Percentiles rank a stretch among this genome's conserved stretches.
Evolutionary conservation across 2,329 filamentous ascomycete genomes (phyloP).

Genomic region (Ophiobolus disseminans): DNA sequence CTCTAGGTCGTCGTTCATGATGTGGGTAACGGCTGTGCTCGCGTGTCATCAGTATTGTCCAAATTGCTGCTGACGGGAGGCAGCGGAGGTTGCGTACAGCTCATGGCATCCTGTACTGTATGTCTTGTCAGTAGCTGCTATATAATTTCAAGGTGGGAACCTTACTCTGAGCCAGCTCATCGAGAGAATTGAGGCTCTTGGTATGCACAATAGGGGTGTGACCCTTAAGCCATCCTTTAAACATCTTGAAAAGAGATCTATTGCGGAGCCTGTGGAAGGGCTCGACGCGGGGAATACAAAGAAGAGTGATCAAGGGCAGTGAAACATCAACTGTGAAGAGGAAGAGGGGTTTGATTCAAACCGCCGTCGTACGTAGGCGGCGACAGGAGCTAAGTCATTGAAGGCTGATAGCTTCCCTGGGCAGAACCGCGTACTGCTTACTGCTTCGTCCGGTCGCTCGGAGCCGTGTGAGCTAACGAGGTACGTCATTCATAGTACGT

Average conservation of each 20-base stretch:
- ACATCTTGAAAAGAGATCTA: constrained; percentile 27
- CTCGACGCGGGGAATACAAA: constrained; percentile 5
- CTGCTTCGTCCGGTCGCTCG: constrained; percentile 22
- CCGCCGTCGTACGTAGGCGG: background rate
- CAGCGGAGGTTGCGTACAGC: constrained; percentile 44
- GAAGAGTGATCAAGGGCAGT: background rate
- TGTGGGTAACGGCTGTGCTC: constrained; percentile 67
- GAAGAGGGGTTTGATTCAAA: background rate
- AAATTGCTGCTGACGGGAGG: background rate
- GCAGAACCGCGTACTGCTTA: constrained; percentile 12
- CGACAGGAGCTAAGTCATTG: constrained; percentile 6
- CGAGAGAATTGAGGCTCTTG: constrained; percentile 63
- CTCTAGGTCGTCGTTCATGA: constrained; percentile 91
- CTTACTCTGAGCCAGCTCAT: constrained; percentile 64
- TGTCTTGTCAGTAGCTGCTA: constrained; percentile 22
- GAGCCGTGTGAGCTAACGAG: constrained; percentile 20
- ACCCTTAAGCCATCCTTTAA: constrained; percentile 49
- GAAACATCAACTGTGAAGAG: background rate
- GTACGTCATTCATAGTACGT: constrained; percentile 33
- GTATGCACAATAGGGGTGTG: constrained; percentile 51
- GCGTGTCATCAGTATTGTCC: constrained; percentile 33
- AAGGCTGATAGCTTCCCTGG: constrained; percentile 2
- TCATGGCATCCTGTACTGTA: constrained; percentile 56
- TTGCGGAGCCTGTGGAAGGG: constrained; percentile 6
- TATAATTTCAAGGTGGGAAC: background rate